Conservation (phyloP, 2,329 filamentous ascomycete species). For the Nigrograna mackinnonii region DNA sequence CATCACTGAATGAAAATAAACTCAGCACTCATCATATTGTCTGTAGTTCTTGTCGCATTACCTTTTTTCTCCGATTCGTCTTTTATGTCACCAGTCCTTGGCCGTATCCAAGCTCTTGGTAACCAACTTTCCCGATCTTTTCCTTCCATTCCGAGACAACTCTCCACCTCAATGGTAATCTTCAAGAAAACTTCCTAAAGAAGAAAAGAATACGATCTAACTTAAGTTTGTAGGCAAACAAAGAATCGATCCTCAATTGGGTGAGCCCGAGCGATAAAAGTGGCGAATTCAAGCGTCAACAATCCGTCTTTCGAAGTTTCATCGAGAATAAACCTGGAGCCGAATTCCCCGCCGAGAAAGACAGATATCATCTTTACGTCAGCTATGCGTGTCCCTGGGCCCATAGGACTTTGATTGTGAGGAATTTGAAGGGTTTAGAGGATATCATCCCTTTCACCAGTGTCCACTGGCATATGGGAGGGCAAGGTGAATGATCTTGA, state of each 20-base stretch:
- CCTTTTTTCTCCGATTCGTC: constrained; percentile 4
- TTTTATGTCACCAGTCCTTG: constrained; percentile 17
- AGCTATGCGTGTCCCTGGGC: constrained; percentile 96
- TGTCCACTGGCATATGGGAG: constrained; percentile 79
- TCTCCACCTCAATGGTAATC: constrained; percentile 14
- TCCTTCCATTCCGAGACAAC: constrained; percentile 2
- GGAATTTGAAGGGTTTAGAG: constrained; percentile 89
- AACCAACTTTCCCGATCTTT: background rate
- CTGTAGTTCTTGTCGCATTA: background rate
- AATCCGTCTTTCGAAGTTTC: constrained; percentile 78
- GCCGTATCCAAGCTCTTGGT: constrained; percentile 8
- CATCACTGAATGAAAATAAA: constrained; percentile 2
- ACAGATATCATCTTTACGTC: constrained; percentile 91
- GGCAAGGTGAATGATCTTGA: too few relatives aligned
- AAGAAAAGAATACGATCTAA: background rate
- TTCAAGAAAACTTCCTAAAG: constrained; percentile 5
- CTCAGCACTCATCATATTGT: constrained; percentile 3
- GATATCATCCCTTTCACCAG: constrained; percentile 77
- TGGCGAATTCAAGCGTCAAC: constrained; percentile 91
- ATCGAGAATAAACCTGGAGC: constrained; percentile 74
- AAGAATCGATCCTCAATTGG: constrained; percentile 74
- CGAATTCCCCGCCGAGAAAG: constrained; percentile 82
- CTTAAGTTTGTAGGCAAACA: constrained; percentile 15
- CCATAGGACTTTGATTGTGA: constrained; percentile 82
- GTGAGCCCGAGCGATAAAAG: constrained; percentile 75